These are phyloP conservation scores for Voacanga thouarsii DNA, from an alignment of 257 asterid genomes.

Conservation along the genomic window DNA sequence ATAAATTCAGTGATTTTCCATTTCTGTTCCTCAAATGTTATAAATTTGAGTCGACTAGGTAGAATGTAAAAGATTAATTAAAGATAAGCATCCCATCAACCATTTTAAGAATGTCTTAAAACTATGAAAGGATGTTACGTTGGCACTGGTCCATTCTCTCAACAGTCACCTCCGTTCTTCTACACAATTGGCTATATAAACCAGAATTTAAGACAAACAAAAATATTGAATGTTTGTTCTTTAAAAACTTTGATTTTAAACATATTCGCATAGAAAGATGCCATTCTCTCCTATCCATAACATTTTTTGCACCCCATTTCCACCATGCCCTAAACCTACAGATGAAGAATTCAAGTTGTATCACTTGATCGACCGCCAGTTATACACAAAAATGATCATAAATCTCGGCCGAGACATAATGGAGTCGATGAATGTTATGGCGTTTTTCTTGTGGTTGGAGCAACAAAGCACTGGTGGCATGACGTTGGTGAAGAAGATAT, in stretches of 20 bases:
- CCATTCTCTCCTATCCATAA: no score
- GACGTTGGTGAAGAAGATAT: constrained; percentile 26
- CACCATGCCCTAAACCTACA: constrained; percentile 17
- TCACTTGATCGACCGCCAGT: constrained; percentile 51
- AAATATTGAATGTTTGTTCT: no score
- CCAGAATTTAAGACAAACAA: no score
- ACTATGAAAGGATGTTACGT: not conserved
- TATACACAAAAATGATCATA: constrained; percentile 29
- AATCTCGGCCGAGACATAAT: constrained; percentile 45
- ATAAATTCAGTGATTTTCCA: not conserved
- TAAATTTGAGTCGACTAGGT: not conserved
- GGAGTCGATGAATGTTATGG: constrained; percentile 51
- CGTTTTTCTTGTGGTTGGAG: constrained; percentile 59
- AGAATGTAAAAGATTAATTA: not conserved
- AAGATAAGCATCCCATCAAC: not conserved
- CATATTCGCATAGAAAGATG: no score
- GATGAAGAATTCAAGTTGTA: constrained; percentile 53
- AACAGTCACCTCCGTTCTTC: not conserved
- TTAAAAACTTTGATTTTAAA: no score
- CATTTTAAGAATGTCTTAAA: not conserved
- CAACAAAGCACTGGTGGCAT: constrained; percentile 16
- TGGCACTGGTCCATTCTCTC: not conserved
- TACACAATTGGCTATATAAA: no score
- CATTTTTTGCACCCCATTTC: not conserved
- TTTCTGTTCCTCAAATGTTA: no score